Percentiles rank a stretch among this genome's conserved stretches.
Conservation (phyloP, 2,329 filamentous ascomycete species). For the Penicillium sp. region DNA sequence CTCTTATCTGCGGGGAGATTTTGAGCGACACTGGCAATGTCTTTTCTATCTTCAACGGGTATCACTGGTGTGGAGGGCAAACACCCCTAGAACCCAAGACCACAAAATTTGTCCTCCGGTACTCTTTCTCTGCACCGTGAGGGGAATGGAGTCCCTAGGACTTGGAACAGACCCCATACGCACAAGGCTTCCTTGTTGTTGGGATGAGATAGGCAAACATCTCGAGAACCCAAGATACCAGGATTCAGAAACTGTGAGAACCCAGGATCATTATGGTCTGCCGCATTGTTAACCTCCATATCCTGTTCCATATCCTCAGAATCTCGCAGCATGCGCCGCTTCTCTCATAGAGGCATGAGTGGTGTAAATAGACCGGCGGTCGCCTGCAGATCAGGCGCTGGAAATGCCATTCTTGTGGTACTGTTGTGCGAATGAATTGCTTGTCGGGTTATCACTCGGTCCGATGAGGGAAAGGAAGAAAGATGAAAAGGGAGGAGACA, state of each 20-base stretch:
- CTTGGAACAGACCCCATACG: background rate
- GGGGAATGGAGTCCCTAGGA: background rate
- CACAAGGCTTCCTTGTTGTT: background rate
- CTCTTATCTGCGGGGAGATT: background rate
- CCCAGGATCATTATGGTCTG: background rate
- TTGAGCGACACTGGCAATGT: background rate
- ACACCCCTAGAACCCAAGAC: background rate
- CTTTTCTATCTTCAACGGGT: background rate
- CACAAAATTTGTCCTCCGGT: too few species aligned
- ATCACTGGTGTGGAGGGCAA: background rate
- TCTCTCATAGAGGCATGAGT: background rate
- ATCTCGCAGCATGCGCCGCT: background rate
- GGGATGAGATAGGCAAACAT: background rate
- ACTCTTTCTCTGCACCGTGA: background rate
- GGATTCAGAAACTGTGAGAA: background rate
- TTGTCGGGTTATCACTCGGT: background rate
- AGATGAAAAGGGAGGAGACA: background rate
- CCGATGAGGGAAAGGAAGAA: too few species aligned
- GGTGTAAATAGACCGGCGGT: background rate
- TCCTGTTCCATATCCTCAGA: background rate
- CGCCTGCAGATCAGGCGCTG: background rate
- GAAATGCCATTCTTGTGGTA: background rate
- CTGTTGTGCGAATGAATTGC: background rate
- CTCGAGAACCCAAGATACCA: background rate
- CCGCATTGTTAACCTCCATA: background rate